Conservation (phyloP, 1,284 basidiomycete genomes). For the Puccinia triticina region DNA sequence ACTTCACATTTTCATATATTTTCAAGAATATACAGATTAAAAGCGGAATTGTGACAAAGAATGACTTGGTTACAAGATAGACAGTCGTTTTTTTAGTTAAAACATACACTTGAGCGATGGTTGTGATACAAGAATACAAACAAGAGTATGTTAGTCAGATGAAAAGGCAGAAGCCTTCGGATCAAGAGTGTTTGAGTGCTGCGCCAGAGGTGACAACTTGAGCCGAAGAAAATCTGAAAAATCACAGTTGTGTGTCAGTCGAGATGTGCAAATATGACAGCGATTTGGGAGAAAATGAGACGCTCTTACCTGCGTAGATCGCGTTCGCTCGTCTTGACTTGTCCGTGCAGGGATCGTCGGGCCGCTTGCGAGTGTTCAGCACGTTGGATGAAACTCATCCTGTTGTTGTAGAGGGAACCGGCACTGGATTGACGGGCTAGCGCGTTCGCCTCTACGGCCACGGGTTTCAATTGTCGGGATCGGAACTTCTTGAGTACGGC, state of each 20-base stretch:
- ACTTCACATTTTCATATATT: not conserved
- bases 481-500: constrained; percentile 67
- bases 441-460: constrained; percentile 56
- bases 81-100: not conserved
- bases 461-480: constrained; percentile 60
- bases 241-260: not conserved
- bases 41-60: not conserved
- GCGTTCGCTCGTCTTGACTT: constrained; percentile 30
- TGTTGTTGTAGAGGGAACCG: constrained; percentile 87
- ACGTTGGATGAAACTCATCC: constrained; percentile 83
- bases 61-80: not conserved
- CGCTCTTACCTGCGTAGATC: constrained; percentile 38
- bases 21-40: not conserved
- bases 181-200: constrained; percentile 20
- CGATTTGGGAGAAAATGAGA: no score
- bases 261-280: not conserved
- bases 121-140: not conserved
- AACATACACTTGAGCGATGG: not conserved
- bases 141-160: not conserved
- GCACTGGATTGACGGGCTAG: constrained; percentile 81
- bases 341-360: constrained; percentile 24
- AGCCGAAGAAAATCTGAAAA: constrained; percentile 30
- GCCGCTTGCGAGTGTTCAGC: constrained; percentile 61
- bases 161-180: not conserved
- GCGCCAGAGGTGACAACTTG: constrained; percentile 32